A percentile compares a stretch with the other conserved stretches of the same genome.
Conservation (phyloP, 805 yeast species). For the Schwanniomyces pseudopolymorphus region DNA sequence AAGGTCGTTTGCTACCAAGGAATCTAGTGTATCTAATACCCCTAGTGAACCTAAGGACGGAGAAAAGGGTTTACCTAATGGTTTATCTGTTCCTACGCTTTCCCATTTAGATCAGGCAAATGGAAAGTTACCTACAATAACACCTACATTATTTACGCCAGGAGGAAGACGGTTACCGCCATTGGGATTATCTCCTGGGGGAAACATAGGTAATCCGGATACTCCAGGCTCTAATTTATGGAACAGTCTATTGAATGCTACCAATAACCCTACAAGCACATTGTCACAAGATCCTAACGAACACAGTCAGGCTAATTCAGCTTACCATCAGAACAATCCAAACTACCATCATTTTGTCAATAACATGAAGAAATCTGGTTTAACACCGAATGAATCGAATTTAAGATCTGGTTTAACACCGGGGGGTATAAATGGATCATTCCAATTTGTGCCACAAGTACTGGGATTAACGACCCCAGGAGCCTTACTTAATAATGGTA, state of each 20-base stretch:
- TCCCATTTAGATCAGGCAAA: conserved; percentile 20
- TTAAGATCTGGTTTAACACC: conserved; percentile 74
- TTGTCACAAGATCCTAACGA: conserved; percentile 1
- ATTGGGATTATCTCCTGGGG: conserved; percentile 46
- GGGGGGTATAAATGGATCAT: conserved; percentile 40
- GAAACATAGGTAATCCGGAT: conserved; percentile 39
- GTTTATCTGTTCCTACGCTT: conserved; percentile 34
- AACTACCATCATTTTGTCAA: conserved; percentile 27
- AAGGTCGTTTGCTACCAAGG: conserved; percentile 81
- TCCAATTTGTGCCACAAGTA: conserved; percentile 34
- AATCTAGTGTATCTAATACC: conserved; percentile 10
- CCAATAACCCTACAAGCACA: conserved; percentile 19
- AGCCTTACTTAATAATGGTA: conserved; percentile 39
- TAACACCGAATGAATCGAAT: conserved; percentile 76
- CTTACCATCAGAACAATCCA: conserved; percentile 3
- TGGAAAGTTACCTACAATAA: conserved; percentile 32
- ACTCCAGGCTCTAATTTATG: conserved; percentile 53
- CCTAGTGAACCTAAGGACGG: conserved; percentile 2
- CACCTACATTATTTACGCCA: conserved; percentile 52
- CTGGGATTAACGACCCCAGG: conserved; percentile 43
- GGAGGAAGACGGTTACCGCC: conserved; percentile 63
- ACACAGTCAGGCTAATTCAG: neutral
- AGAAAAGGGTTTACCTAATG: conserved; percentile 17
- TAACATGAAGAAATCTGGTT: conserved; percentile 50
- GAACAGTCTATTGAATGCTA: conserved; percentile 47